Base-by-base conservation (phyloP, 257 asterid species). In the Salvia rosmarinus region DNA sequence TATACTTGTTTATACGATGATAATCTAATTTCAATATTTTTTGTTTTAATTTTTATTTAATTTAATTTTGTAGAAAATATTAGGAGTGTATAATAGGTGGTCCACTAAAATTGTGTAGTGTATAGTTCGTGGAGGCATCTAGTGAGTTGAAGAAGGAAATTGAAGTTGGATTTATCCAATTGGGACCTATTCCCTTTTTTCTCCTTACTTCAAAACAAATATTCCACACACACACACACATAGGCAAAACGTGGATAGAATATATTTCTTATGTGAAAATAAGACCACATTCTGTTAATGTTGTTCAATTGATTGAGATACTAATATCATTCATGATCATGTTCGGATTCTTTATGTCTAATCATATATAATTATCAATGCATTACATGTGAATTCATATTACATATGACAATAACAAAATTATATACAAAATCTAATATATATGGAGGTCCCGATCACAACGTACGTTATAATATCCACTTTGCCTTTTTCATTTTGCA, bases 161-260 rank as follows among this genome's bases (percentile, higher is more conserved):
- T 67, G 74, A 67, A 73, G 82, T 83, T 82, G 86, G 72, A 80
- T 80, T 77, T 88, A 90, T 90, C 92, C 81, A 75, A 65, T 84
- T 80, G 87, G 86, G 89, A 84, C 86, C 85, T 77, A 68, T 76
- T 73, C 65, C 71, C 70, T 75, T 66, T 61, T 16, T 39, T 17
- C 25, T 12, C 72, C 49, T 44, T 0, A 39, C 44, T 44, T 57
- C 34, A 70, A 52, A 78, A 76, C 67, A 32, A 66, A 80, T 70
- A 88, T 86, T 84, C 89, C 81, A 11, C 62, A 55, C 8, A 54
- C 14, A 52, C n/a, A 11, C 35, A 56, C 4, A 55, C 19, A 0
- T 21, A 52, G n/a, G n/a, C n/a, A n/a, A n/a, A 46, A 19, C 64
- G 71, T 44, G 80, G 76, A 82, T 74, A 73, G 85, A 77, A 76